A percentile compares a stretch with the other conserved stretches of the same genome.
These are phyloP conservation scores for Nannochloris sp. DNA, from an alignment of 139 green algal genomes.

Conservation along the genomic window DNA sequence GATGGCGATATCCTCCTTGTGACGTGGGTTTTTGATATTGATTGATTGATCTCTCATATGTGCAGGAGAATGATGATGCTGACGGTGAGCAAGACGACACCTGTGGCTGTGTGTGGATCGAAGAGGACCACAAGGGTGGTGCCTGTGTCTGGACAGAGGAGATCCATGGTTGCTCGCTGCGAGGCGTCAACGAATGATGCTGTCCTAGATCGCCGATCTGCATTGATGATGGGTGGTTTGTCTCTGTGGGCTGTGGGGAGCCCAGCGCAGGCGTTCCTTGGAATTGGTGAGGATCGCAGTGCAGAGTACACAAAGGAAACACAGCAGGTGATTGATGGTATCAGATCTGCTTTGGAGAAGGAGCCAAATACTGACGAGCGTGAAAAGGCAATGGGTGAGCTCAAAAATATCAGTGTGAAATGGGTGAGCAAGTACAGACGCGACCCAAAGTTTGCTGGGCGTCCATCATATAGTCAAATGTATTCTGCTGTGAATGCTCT, in stretches of 20 bases:
- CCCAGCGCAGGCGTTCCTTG: slow-evolving; percentile 53
- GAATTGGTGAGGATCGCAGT: slow-evolving; percentile 42
- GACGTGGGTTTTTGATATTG: too few species aligned
- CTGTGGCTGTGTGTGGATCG: too few species aligned
- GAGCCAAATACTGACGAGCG: slow-evolving; percentile 44
- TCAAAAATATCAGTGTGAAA: slow-evolving; percentile 32
- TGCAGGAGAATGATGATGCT: too few species aligned
- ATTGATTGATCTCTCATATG: too few species aligned
- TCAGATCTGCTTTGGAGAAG: slow-evolving; percentile 46
- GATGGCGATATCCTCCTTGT: too few species aligned
- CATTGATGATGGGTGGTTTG: background rate
- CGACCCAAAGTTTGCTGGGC: slow-evolving; percentile 56
- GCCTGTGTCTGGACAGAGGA: background rate
- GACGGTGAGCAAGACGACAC: too few species aligned
- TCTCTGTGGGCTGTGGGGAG: background rate
- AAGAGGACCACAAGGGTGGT: too few species aligned
- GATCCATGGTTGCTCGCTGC: background rate
- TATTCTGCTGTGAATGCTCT: slow-evolving; percentile 86
- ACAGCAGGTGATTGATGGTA: slow-evolving; percentile 41
- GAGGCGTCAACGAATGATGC: background rate
- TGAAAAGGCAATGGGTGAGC: slow-evolving; percentile 52
- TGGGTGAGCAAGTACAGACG: slow-evolving; percentile 15
- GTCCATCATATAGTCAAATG: slow-evolving; percentile 73
- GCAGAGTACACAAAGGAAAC: slow-evolving; percentile 13
- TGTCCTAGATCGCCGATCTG: slow-evolving; percentile 11